phyloP scores from a whole-genome alignment of 306 rosid genomes.

The Gynostemma pentaphyllum region DNA sequence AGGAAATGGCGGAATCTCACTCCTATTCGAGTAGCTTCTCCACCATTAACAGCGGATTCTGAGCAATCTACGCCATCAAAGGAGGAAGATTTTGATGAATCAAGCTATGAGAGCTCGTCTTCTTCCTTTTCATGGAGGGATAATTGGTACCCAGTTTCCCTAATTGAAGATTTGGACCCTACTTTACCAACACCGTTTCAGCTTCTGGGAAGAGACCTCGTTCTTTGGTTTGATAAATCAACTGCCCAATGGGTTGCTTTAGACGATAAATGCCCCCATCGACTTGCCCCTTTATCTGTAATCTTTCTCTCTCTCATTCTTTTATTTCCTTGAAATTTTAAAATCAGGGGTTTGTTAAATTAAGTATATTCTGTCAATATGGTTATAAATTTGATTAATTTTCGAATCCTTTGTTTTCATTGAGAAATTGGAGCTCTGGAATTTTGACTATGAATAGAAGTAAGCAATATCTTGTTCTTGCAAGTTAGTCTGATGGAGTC shows the following conservation, averaged over 20 bases:
- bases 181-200: slow-evolving; percentile 70
- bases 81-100: slow-evolving; percentile 31
- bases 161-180: slow-evolving; percentile 80
- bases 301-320: slow-evolving; percentile 6
- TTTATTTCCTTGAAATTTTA: too few relatives aligned
- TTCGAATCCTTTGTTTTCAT: background rate
- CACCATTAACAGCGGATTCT: slow-evolving; percentile 20
- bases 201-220: slow-evolving; percentile 87
- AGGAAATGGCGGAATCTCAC: slow-evolving; percentile 10
- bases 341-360: background rate
- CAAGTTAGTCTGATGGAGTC: background rate
- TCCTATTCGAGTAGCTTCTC: slow-evolving; percentile 44
- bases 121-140: slow-evolving; percentile 78
- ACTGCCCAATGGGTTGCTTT: slow-evolving; percentile 71
- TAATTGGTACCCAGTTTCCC: slow-evolving; percentile 98
- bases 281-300: slow-evolving; percentile 95
- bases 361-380: background rate
- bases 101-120: slow-evolving; percentile 35
- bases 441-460: background rate
- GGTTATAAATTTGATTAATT: background rate
- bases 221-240: slow-evolving; percentile 64
- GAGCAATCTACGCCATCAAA: slow-evolving; percentile 20
- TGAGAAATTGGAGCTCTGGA: background rate
- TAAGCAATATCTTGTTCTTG: background rate
- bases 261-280: slow-evolving; percentile 93